phyloP scores from a whole-genome alignment of 164 flowering plant genomes.

The Chloranthus sessilifolius region DNA sequence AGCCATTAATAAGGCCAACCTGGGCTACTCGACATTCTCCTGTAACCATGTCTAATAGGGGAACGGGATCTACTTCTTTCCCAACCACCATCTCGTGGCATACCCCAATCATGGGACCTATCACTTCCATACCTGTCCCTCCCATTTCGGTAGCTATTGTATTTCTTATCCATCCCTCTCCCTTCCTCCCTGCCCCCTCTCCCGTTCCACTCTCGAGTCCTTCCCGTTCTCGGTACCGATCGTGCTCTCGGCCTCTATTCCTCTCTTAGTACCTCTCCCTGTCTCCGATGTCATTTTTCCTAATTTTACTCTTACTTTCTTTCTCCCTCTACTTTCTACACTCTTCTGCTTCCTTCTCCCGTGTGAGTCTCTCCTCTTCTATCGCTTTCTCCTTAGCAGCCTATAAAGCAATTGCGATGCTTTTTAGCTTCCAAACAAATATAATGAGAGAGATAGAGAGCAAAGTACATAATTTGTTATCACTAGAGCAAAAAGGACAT shows the following conservation, averaged over 20 bases:
- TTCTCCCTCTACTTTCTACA: constrained; percentile 66
- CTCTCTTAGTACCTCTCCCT: constrained; percentile 63
- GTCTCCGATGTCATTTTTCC: constrained; percentile 64
- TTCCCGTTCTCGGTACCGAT: constrained; percentile 50
- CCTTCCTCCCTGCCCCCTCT: too few species aligned
- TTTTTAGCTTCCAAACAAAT: background rate
- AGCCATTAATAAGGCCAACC: constrained; percentile 39
- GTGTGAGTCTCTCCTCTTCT: constrained; percentile 81
- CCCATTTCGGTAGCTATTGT: constrained; percentile 49
- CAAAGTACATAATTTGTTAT: too few species aligned
- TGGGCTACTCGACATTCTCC: constrained; percentile 72
- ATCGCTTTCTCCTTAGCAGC: constrained; percentile 79
- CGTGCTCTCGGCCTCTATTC: constrained; percentile 47
- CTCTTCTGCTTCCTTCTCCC: constrained; percentile 91
- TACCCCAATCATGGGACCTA: constrained; percentile 44
- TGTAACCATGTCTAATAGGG: constrained; percentile 58
- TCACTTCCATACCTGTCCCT: constrained; percentile 68
- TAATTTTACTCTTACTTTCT: constrained; percentile 50
- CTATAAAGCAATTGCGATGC: constrained; percentile 31
- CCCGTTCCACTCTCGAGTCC: constrained; percentile 55
- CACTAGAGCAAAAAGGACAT: too few species aligned
- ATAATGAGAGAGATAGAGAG: too few species aligned
- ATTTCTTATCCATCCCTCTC: constrained; percentile 49
- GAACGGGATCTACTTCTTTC: constrained; percentile 74
- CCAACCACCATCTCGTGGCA: constrained; percentile 20